Base-by-base conservation (phyloP, 345 rosid genomes). In the Lepidium sativum region DNA sequence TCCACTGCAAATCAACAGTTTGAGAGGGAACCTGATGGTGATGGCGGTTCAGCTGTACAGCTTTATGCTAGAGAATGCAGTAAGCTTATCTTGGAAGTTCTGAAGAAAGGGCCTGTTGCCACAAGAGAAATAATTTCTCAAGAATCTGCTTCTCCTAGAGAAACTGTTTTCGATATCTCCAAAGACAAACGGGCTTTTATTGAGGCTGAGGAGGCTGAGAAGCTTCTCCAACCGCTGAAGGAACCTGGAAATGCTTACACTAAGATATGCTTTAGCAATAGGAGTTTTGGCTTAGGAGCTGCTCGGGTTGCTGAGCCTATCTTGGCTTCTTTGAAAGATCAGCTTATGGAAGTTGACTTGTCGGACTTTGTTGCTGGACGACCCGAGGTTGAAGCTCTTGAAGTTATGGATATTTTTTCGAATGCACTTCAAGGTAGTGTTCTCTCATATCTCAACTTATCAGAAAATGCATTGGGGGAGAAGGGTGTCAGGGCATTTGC, bases 61-160 rank as follows among this genome's bases (percentile, higher is more conserved):
- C 90, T 87, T 67, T 92, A 92, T 74, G 96, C 98, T 50, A 89
- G 80, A 74, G 89, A 92, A 65, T 87, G 98, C 72, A 92, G 97
- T 69, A 92, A 87, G 75, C 88, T 71, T 50, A 78, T 92, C 64
- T 72, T 89, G 79, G 91, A 92, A 67, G 83, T 76, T 64, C 92
- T 92, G 14, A 92, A 89, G 79, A 80, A 74, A 75, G 96, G 88
- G 6, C 82, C 86, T 52, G 51, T 42, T 9, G 61, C 31, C 21
- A 23, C 39, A 18, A 76, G 60, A 66, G 80, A 45, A 34, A 23
- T 65, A n/a, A 11, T 53, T 40, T 51, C 84, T 62, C 61, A 77
- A 32, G 73, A 72, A 13, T 63, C 49, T 65, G 55, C 71, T 56
- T 71, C 70, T 20, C 66, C 79, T 3, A 34, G 6, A 8, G 83